Evolutionary conservation across 192 early-diverging fungal genomes (phyloP).

Genomic region (Backusella mclennaniae): DNA sequence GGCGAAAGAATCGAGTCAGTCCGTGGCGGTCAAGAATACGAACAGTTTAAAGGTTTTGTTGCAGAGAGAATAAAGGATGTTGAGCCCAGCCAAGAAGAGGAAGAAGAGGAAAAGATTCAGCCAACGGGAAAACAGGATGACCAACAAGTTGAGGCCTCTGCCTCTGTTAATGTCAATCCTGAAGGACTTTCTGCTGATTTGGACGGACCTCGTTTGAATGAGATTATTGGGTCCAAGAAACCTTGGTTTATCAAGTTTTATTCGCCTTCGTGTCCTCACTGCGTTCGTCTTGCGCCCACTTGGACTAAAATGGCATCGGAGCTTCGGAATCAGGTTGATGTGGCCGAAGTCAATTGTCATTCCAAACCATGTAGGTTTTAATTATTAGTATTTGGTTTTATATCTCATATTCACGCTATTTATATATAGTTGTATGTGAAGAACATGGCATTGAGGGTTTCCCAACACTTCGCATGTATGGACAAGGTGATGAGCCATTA

Average conservation of each 20-base stretch:
- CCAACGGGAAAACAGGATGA: not conserved
- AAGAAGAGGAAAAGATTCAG: not conserved
- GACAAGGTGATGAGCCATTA: not conserved
- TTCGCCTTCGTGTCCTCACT: constrained; percentile 88
- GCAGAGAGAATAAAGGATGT: constrained; percentile 7
- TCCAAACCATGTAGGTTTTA: constrained; percentile 39
- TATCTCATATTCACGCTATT: not conserved
- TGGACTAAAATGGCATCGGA: constrained; percentile 69
- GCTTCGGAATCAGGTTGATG: constrained; percentile 69
- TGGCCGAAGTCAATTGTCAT: constrained; percentile 89
- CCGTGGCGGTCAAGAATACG: not conserved
- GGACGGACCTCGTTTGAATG: not conserved
- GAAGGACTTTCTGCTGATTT: constrained; percentile 14
- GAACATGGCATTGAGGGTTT: constrained; percentile 71
- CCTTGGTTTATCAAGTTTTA: constrained; percentile 86
- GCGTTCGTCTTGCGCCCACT: constrained; percentile 75
- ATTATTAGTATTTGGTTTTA: not conserved
- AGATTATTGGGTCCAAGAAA: not conserved
- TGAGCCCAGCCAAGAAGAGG: not conserved
- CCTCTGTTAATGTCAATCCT: constrained; percentile 1
- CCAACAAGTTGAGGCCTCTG: not conserved
- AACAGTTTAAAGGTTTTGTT: constrained; percentile 15
- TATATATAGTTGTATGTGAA: constrained; percentile 49
- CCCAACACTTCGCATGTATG: constrained; percentile 80
- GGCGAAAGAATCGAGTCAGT: constrained; percentile 20